Evolutionary conservation across 306 rosid species (phyloP), one percentile per base, ranked within the genome.

Genomic region (Astragalus glycyphyllos): DNA sequence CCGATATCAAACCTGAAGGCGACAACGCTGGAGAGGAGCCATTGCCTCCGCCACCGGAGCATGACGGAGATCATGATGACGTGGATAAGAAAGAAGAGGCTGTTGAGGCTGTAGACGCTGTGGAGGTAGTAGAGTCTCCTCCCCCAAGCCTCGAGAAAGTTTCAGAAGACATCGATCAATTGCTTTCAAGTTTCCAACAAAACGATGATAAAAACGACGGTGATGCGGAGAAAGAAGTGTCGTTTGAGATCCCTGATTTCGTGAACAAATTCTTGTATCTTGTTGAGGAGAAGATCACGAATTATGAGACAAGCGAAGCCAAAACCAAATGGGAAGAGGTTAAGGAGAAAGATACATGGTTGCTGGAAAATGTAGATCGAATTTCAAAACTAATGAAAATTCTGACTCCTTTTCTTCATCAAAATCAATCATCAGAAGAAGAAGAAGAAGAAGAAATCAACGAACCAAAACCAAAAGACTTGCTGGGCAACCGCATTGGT

Each of bases 401-500:
- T 7, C 11, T 66, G 7, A 57, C 7, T 7, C 38, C 5, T 32
- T 8, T n/a, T 11, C 31, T 26, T 26, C 41, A 31, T 55, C 37
- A 31, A 40, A 40, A 16, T 9, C 26, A 53, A 31, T 4, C 29
- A 8, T 2, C 20, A 12, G 1, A 2, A 26, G 31, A 26, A 26
- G 69, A 63, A 12, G 1, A 2, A 26, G 31, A 26, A 26, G 69
- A 63, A 12, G 56, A 72, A 12, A 62, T 11, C 23, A 56, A 34
- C 1, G 68, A 50, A 10, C 23, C 14, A 45, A 73, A 50, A 10
- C 23, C 14, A 45, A 73, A 60, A 23, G 63, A 50, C 5, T 70
- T 70, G 46, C 45, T 85, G 77, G 32, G 83, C 50, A 92, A 92
- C 17, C 88, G 84, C 65, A 57, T 81, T 1, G 82, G 85, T 0